A percentile compares a stretch with the other conserved stretches of the same genome.
These are phyloP conservation scores for Prillingera fragicola DNA, from an alignment of 1,284 basidiomycete species.

Conservation along the genomic window DNA sequence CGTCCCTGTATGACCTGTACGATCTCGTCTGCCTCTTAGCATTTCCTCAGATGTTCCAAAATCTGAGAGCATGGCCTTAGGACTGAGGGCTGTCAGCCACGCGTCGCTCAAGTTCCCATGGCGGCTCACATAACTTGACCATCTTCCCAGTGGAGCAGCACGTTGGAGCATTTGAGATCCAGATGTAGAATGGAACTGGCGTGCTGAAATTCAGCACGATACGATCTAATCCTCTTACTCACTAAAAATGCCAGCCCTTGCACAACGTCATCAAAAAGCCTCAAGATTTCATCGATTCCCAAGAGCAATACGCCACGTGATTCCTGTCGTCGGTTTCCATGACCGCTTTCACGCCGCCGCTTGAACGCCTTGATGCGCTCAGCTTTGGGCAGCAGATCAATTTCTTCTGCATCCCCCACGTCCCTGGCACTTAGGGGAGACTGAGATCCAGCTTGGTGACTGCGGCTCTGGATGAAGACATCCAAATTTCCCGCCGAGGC, in stretches of 20 bases:
- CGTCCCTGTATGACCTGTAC: conserved; percentile 89
- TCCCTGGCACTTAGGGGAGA: conserved; percentile 21
- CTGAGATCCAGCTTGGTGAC: conserved; percentile 10
- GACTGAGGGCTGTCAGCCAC: conserved; percentile 32
- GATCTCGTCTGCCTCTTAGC: conserved; percentile 60
- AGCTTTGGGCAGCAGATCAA: conserved; percentile 55
- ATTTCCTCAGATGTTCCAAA: conserved; percentile 91
- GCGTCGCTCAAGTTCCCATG: too few species aligned
- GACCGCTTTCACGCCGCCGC: conserved; percentile 31
- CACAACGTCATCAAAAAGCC: conserved; percentile 70
- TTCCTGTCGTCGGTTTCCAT: conserved; percentile 28
- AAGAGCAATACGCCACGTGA: conserved; percentile 66
- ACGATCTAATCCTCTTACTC: conserved; percentile 41
- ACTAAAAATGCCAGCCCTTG: conserved; percentile 75
- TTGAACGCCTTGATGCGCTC: conserved; percentile 57
- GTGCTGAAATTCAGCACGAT: conserved; percentile 55
- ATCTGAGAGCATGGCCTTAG: conserved; percentile 77
- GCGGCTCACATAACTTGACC: conserved; percentile 59
- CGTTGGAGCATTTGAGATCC: conserved; percentile 88
- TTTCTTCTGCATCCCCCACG: conserved; percentile 39
- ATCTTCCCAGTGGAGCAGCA: conserved; percentile 85
- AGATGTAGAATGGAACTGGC: conserved; percentile 80
- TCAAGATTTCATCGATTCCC: conserved; percentile 70
- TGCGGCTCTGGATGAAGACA: conserved; percentile 71
- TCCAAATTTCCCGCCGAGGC: conserved; percentile 79